Percentiles rank a stretch among this genome's conserved stretches.
These are phyloP conservation scores for Didymella segeticola DNA, from an alignment of 2,329 filamentous ascomycete genomes.

Conservation along the genomic window DNA sequence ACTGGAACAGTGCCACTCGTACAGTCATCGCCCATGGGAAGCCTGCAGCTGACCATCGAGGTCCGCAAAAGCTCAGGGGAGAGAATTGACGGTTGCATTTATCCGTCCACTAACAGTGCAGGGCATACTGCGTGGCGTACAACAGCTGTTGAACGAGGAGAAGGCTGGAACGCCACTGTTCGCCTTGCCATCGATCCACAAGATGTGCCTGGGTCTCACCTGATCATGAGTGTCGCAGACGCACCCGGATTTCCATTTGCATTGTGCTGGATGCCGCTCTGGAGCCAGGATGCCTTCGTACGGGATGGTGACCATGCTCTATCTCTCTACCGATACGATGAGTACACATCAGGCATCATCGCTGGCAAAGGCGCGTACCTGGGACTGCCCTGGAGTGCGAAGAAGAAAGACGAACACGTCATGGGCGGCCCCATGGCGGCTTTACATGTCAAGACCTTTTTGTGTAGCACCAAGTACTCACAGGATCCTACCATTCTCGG, in stretches of 20 bases:
- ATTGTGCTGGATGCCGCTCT: constrained; percentile 89
- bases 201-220: constrained; percentile 81
- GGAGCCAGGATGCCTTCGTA: constrained; percentile 90
- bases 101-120: constrained; percentile 79
- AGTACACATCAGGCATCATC: constrained; percentile 78
- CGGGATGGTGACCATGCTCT: constrained; percentile 83
- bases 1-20: constrained; percentile 80
- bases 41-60: constrained; percentile 88
- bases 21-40: constrained; percentile 69
- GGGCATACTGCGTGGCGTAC: constrained; percentile 88
- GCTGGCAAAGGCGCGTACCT: constrained; percentile 86
- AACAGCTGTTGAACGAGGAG: constrained; percentile 76
- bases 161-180: constrained; percentile 87
- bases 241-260: constrained; percentile 88
- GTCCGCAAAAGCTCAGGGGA: constrained; percentile 80
- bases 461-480: constrained; percentile 94
- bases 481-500: constrained; percentile 88
- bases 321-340: constrained; percentile 89
- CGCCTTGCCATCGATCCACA: constrained; percentile 78
- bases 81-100: constrained; percentile 87
- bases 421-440: constrained; percentile 76
- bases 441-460: constrained; percentile 80
- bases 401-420: constrained; percentile 73
- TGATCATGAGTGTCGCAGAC: constrained; percentile 90
- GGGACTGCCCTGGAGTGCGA: constrained; percentile 80